phyloP scores from a whole-genome alignment of 371 early-diverging fungal species.

The Mortierella sp. region DNA sequence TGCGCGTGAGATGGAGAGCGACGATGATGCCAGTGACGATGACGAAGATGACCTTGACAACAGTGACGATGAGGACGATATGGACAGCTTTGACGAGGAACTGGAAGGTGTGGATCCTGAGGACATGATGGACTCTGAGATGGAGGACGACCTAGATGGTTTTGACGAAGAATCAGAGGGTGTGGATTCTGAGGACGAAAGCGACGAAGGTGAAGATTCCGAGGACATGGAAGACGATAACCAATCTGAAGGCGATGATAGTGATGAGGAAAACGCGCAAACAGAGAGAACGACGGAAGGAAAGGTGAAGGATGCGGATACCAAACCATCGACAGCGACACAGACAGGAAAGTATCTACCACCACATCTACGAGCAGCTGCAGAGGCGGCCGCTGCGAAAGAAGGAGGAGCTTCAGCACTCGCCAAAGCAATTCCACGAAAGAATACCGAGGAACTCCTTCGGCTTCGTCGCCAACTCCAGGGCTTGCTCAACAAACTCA shows the following conservation, averaged over 20 bases:
- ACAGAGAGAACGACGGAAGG: constrained; percentile 20
- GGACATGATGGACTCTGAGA: constrained; percentile 29
- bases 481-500: constrained; percentile 90
- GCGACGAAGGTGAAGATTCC: constrained; percentile 4
- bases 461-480: constrained; percentile 83
- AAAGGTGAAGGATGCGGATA: constrained; percentile 37
- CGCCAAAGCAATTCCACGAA: constrained; percentile 48
- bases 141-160: constrained; percentile 35
- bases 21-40: constrained; percentile 12
- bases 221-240: constrained; percentile 19
- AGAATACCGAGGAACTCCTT: constrained; percentile 67
- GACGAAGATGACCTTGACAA: constrained; percentile 15
- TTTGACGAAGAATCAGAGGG: constrained; percentile 47
- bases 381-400: constrained; percentile 47
- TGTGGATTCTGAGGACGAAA: constrained; percentile 18
- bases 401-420: constrained; percentile 39
- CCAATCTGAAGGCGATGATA: constrained; percentile 16
- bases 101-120: constrained; percentile 45
- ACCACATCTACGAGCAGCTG: constrained; percentile 83
- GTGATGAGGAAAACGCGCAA: constrained; percentile 22
- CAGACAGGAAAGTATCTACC: constrained; percentile 83
- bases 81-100: constrained; percentile 48
- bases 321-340: constrained; percentile 29
- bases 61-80: constrained; percentile 14
- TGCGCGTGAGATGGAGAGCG: constrained; percentile 21